Evolutionary conservation across 176 grass and related monocot genomes (phyloP), one percentile per base, ranked within the genome.

Genomic region (Tillandsia leiboldiana): DNA sequence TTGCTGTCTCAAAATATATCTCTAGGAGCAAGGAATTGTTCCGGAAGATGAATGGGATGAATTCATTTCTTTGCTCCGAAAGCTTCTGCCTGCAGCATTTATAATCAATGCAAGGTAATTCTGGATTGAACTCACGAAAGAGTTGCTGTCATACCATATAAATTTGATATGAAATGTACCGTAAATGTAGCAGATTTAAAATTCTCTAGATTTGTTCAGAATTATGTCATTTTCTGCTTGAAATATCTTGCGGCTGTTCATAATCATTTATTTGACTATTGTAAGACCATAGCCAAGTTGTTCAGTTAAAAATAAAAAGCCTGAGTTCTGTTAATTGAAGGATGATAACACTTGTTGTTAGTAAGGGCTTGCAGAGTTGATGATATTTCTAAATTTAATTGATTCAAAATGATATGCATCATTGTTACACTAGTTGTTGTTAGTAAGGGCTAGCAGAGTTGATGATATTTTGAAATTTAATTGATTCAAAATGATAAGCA

Each of bases 81-180:
- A 83, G 76, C 94, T 89, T 9, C 73, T 97, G 78, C 89, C 89
- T 48, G 74, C 94, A 15, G 83, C 87, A 74, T 97, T 97, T 68
- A 85, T 86, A 78, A 92, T 97, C 63, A 97, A 93, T 87, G 82
- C 84, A 0, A 90, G 89, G 94, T 92, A 77, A 62, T 67, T 1
- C 18, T 72, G 8, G 62, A 59, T 59, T 59, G 56, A 20, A 20
- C 15, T 59, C 14, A 22, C 20, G 20, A n/a, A 59, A 59, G 20
- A 20, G 56, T 59, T n/a, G 20, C 56, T 20, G 20, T 59, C 20
- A 13, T 54, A 11, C 52, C 15, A 54, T 13, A 15, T 11, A 17
- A 59, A 2, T 59, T 20, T 59, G 3, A 22, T 59, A 18, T 14
- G n/a, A 59, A 59, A 22, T 59, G 11, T 54, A 4, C 29, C 29